Evolutionary conservation across 345 rosid genomes (phyloP).

Genomic region (Populus davidiana): DNA sequence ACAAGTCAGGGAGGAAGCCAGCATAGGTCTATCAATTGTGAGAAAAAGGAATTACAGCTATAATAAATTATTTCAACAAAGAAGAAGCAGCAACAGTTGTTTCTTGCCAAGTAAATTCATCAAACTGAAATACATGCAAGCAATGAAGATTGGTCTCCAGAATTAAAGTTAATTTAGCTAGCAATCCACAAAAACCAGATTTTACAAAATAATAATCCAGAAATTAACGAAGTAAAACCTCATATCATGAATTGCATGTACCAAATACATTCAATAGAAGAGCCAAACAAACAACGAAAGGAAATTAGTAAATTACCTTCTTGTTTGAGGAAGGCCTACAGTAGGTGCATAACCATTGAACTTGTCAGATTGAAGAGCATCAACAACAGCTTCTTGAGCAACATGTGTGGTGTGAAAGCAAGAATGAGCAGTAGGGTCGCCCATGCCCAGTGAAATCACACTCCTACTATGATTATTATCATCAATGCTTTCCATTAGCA

Average conservation of each 20-base stretch:
- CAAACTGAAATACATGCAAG: background rate
- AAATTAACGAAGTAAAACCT: background rate
- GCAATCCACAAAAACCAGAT: background rate
- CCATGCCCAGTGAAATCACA: slow-evolving; percentile 78
- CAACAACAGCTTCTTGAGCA: slow-evolving; percentile 61
- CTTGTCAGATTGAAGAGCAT: slow-evolving; percentile 64
- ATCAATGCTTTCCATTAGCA: slow-evolving; percentile 53
- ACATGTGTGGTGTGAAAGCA: slow-evolving; percentile 68
- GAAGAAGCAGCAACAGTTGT: background rate
- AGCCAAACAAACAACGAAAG: background rate
- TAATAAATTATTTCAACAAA: background rate
- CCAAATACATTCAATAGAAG: background rate
- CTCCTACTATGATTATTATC: slow-evolving; percentile 33
- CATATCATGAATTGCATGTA: background rate
- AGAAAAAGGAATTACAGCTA: background rate
- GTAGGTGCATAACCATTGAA: slow-evolving; percentile 96
- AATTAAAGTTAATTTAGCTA: background rate
- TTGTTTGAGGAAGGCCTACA: slow-evolving; percentile 80
- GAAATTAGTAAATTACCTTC: slow-evolving; percentile 46
- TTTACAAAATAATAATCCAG: background rate
- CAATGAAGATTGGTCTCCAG: background rate
- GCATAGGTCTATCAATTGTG: background rate
- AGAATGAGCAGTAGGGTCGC: slow-evolving; percentile 82
- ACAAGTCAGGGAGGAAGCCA: background rate
- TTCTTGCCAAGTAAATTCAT: background rate